Evolutionary conservation across 495 filamentous ascomycete genomes (phyloP), one percentile per base, ranked within the genome.

Genomic region (Choiromyces venosus): DNA sequence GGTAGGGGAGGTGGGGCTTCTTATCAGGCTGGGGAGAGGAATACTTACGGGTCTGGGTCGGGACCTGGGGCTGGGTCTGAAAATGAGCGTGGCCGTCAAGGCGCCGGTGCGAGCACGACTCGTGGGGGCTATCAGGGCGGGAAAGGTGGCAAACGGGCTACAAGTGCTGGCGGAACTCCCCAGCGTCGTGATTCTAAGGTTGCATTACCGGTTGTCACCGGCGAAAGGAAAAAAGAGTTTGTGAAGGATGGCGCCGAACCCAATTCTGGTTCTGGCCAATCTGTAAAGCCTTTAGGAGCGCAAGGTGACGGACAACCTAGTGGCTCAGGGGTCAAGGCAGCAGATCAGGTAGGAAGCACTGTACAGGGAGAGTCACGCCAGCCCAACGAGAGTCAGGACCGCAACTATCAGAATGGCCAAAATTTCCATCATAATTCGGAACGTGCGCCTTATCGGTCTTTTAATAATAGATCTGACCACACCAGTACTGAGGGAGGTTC

Each of bases 181-280:
- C 77, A 72, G 36, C 78, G 78, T 35, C 78, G 78, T 46, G 78
- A 80, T 37, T 80, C 77, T 36, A 80, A 77, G 39, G 74, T 69
- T 8, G 73, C 73, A 52, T 72, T 74, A 40, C 66, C 65, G 9
- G 66, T 74, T 61, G 37, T 65, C 61, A n/a, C 77, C 21, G 42
- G 68, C 16, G 78, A 79, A 52, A 80, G 76, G 36, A 72, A 65
- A 70, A 70, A 70, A 46, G 78, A 80, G 37, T 35, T 67, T 36
- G 29, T 33, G 38, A 37, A 64, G 19, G 75, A 77, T 67, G 66
- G n/a, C 33, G 74, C 56, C 25, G 70, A 67, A 10, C 21, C 69
- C 33, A 37, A 66, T 38, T 37, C 74, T 21, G 75, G 72, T 39
- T 66, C 69, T 37, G 25, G 64, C 16, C 75, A 77, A 64, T 77